Evolutionary conservation across 441 rosid genomes (phyloP), one percentile per base, ranked within the genome.

Genomic region (Bruguiera hainesii): DNA sequence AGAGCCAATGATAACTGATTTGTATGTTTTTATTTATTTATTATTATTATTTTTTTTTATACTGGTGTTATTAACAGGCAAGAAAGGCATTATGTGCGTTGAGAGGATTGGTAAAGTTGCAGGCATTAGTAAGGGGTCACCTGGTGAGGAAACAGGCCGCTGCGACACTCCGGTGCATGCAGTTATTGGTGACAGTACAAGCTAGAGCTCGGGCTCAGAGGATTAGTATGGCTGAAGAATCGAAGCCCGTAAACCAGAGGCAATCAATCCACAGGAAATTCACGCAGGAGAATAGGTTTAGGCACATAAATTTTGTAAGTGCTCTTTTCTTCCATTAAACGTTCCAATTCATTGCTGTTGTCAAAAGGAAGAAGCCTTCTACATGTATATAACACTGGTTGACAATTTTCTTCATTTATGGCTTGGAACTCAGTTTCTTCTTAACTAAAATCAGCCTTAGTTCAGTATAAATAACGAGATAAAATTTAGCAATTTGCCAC

Each of bases 41-140:
- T 65, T 19, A 53, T 16, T 21, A 21, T 23, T 23, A 23, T 23
- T 23, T 60, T 49, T 20, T 20, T 50, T 52, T 16, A 25, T 13
- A 23, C 26, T 56, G 56, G 48, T 71, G 28, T 49, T 66, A 48
- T 61, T 71, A 21, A 42, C 79, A 94, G 98, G 98, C 97, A 53
- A 89, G 88, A 62, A 91, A 88, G 79, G 98, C 98, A 9, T 72
- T 94, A 66, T 68, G 86, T n/a, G 93, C 89, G 1, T 74, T 88
- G 25, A 84, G 75, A 72, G 93, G 93, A 69, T 68, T 86, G 42
- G 93, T 88, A 70, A 88, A 83, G 86, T 77, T 88, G 62, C 90
- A 88, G 73, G 93, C 93, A 4, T 42, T 88, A 67, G 89, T 84
- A 46, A 80, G 91, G 73, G 93, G 90, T 64, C 87, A 86, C 62